A percentile compares a stretch with the other conserved stretches of the same genome.
Conservation (phyloP, 441 rosid species). For the Pelargonium cotyledonis region DNA sequence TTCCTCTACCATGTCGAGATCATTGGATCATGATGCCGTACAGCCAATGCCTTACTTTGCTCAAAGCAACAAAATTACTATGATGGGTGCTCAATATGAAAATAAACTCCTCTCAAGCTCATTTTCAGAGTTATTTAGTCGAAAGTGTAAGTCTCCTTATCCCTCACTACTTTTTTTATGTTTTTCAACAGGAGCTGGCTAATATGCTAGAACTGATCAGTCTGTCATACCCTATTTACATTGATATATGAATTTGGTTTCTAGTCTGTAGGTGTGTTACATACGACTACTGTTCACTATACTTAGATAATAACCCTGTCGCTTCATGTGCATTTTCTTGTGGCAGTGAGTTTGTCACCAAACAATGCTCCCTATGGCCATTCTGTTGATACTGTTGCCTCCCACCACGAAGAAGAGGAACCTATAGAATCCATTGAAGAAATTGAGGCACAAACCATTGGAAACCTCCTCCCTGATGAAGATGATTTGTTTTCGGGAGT, state of each 20-base stretch:
- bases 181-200: slow-evolving; percentile 1
- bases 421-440: slow-evolving; percentile 51
- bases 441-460: slow-evolving; percentile 62
- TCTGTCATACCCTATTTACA: slow-evolving; percentile 7
- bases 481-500: slow-evolving; percentile 64
- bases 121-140: slow-evolving; percentile 43
- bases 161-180: background rate
- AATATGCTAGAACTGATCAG: slow-evolving; percentile 4
- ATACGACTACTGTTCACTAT: slow-evolving; percentile 17
- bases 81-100: slow-evolving; percentile 35
- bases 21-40: slow-evolving; percentile 22
- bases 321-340: slow-evolving; percentile 22
- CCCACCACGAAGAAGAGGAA: slow-evolving; percentile 46
- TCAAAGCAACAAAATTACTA: slow-evolving; percentile 28
- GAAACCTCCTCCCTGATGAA: slow-evolving; percentile 63
- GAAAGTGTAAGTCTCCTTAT: slow-evolving; percentile 36
- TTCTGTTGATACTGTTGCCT: slow-evolving; percentile 37
- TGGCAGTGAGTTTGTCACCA: slow-evolving; percentile 48
- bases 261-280: slow-evolving; percentile 10
- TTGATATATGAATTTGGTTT: slow-evolving; percentile 17
- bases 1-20: slow-evolving; percentile 24
- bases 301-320: slow-evolving; percentile 7
- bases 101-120: slow-evolving; percentile 61
- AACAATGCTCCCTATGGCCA: slow-evolving; percentile 33
- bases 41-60: slow-evolving; percentile 19